Conservation (phyloP, 129 eudicot species). For the Pulicaria dysenterica region DNA sequence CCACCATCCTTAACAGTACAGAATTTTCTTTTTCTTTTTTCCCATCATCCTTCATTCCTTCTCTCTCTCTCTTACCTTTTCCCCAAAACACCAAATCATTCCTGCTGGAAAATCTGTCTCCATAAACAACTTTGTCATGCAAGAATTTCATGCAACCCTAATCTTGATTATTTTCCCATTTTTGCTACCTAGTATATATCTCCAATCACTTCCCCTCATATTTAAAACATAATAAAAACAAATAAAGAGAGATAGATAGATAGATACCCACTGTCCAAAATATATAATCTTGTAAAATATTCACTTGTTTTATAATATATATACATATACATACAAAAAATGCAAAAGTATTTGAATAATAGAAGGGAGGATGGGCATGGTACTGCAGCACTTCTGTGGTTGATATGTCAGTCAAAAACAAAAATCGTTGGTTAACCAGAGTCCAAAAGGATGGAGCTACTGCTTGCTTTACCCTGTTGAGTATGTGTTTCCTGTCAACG, state of each 20-base stretch:
- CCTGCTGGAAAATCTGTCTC: conserved; percentile 44
- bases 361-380: conserved; percentile 9
- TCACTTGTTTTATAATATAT: too few relatives aligned
- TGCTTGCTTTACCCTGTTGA: conserved; percentile 32
- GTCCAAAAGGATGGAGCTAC: conserved; percentile 44
- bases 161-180: conserved; percentile 27
- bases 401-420: conserved; percentile 45
- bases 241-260: neutral
- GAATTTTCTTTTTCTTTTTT: conserved; percentile 19
- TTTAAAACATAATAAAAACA: neutral
- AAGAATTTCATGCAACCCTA: conserved; percentile 39
- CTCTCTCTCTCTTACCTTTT: conserved; percentile 21
- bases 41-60: conserved; percentile 26
- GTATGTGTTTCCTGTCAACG: conserved; percentile 32
- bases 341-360: neutral
- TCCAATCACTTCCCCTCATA: neutral
- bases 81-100: conserved; percentile 31
- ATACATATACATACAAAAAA: neutral
- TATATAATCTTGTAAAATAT: neutral
- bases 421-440: conserved; percentile 39
- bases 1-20: conserved; percentile 31
- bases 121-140: conserved; percentile 40
- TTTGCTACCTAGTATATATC: conserved; percentile 12
- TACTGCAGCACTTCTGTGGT: conserved; percentile 19
- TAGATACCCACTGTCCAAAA: neutral